Percentiles rank a stretch among this genome's conserved stretches.
Evolutionary conservation across 176 grass and related monocot genomes (phyloP).

Genomic region (Guadua angustifolia): DNA sequence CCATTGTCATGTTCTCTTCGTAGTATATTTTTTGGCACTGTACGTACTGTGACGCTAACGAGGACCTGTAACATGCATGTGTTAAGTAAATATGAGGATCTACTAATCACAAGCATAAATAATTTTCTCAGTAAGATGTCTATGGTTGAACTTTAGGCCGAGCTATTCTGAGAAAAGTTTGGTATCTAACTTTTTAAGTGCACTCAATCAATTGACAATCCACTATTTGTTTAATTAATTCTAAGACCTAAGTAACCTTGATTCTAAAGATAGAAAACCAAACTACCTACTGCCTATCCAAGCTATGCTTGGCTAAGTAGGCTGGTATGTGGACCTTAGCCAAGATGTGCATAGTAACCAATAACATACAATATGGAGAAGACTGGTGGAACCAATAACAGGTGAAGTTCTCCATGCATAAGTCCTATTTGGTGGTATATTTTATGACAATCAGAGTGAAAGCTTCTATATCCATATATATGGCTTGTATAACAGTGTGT

Average conservation of each 20-base stretch:
- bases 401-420: background rate
- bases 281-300: slow-evolving; percentile 8
- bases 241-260: background rate
- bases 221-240: slow-evolving; percentile 34
- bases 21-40: background rate
- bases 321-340: background rate
- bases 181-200: background rate
- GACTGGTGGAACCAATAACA: background rate
- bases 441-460: background rate
- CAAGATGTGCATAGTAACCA: slow-evolving; percentile 13
- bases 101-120: background rate
- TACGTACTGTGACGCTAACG: slow-evolving; percentile 12
- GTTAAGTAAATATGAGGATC: background rate
- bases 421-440: background rate
- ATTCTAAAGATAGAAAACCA: slow-evolving; percentile 11
- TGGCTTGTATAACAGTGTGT: background rate
- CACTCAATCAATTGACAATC: background rate
- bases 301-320: background rate
- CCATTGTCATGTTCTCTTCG: background rate
- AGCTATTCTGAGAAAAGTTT: slow-evolving; percentile 13
- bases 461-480: slow-evolving; percentile 14
- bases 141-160: background rate
- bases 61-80: background rate
- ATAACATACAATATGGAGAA: slow-evolving; percentile 2
- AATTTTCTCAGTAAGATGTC: slow-evolving; percentile 17